A percentile compares a stretch with the other conserved stretches of the same genome.
Evolutionary conservation across 345 rosid species (phyloP).

Genomic region (Eucalyptus pauciflora): DNA sequence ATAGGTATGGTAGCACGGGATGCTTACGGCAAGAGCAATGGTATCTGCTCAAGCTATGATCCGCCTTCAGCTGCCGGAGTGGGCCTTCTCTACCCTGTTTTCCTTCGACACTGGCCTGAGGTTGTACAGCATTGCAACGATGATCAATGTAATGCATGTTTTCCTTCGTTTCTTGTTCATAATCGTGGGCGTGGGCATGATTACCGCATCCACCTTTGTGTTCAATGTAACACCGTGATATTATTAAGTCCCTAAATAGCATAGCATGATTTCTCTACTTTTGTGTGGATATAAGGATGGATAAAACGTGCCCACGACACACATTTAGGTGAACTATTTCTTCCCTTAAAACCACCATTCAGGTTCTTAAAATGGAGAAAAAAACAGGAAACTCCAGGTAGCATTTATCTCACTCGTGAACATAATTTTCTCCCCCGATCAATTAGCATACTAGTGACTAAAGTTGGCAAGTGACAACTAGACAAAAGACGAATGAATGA

Average conservation of each 20-base stretch:
- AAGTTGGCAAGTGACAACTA: not conserved
- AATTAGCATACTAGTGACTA: not conserved
- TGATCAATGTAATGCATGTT: not conserved
- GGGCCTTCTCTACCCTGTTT: not conserved
- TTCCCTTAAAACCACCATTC: not conserved
- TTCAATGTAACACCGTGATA: not conserved
- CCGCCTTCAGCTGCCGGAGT: not conserved
- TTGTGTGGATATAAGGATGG: not conserved
- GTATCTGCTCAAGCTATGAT: not conserved
- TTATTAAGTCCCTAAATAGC: not conserved
- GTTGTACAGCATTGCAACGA: not conserved
- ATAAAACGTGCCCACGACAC: not conserved
- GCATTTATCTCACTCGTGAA: not conserved
- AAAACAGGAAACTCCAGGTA: not conserved
- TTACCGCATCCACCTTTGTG: not conserved
- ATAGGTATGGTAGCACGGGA: not conserved
- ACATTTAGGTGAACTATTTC: not conserved
- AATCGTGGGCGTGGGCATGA: not conserved
- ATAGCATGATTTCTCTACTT: not conserved
- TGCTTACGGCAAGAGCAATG: not conserved
- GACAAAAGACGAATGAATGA: not conserved
- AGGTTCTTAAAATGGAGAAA: not conserved
- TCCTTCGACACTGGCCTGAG: not conserved
- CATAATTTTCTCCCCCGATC: not conserved
- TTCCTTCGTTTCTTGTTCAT: not conserved